Evolutionary conservation across 75 land plant species (phyloP), one percentile per base, ranked within the genome.

Genomic region (Isoetes taiwanensis): DNA sequence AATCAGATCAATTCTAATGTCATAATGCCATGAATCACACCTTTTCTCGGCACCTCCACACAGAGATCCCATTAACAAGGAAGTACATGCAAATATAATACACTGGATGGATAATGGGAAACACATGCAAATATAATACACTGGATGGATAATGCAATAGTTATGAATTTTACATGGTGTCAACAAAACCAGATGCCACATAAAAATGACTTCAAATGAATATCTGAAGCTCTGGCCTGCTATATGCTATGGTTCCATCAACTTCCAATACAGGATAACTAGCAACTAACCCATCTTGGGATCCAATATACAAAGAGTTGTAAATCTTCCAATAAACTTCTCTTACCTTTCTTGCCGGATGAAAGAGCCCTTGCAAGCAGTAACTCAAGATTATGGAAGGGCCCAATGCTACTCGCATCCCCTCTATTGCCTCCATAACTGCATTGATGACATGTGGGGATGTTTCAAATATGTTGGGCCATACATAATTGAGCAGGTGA

Each of bases 301-400:
- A 61, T 9, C 97, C 97, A 40, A 91, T 86, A 34, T 86, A 91
- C 41, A 91, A 69, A 0, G 97, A 86, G 52, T 91, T 91, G 64
- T 91, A 91, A 24, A 91, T 91, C 75, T 81, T 91, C 97, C 97
- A 91, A 65, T 91, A 91, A 10, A 91, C 97, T 68, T 91, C 97
- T 23, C 97, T 64, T 0, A 91, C 97, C 67, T 91, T 91, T 65
- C 97, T 75, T 4, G 97, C 94, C 4, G 97, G 97, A 64, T 91
- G 97, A 46, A 91, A 91, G 6, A 91, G 70, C 12, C 97, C 94
- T 64, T 91, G 95, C 21, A 91, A 77, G 54, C 97, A 86, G 57
- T 91, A 91, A 32, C 85, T 91, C 25, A 91, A 75, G 27, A 91
- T 52, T 16, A 70, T 69, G 29, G 84, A 78, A 16, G 94, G 69